Evolutionary conservation across 176 grass and related monocot genomes (phyloP).

Genomic region (Oropetium thomaeum): DNA sequence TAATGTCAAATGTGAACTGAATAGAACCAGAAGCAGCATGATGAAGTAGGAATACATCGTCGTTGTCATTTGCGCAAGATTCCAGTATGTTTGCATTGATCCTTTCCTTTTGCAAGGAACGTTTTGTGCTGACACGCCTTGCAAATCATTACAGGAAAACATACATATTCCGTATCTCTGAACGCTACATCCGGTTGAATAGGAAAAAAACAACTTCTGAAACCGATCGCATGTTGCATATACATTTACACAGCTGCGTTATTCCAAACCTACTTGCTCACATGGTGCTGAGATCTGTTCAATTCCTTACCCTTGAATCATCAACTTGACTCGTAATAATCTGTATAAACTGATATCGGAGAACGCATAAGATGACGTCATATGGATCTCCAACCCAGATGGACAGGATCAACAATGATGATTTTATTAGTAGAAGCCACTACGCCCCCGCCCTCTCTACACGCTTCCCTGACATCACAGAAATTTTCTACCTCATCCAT

Average conservation of each 20-base stretch:
- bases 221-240: neutral
- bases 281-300: neutral
- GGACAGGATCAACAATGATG: conserved; percentile 19
- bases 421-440: conserved; percentile 30
- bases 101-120: neutral
- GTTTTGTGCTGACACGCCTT: no score
- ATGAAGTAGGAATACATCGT: no score
- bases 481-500: conserved; percentile 18
- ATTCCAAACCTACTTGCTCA: neutral
- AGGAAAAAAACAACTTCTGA: neutral
- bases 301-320: conserved; percentile 29
- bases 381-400: conserved; percentile 28
- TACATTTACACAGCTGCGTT: neutral
- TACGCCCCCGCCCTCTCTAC: neutral
- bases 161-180: no score
- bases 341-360: neutral
- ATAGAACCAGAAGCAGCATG: neutral
- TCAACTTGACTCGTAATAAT: conserved; percentile 9
- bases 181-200: no score
- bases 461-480: conserved; percentile 36
- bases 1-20: neutral
- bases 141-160: neutral
- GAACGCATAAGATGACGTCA: conserved; percentile 18
- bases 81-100: neutral
- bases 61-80: no score